Evolutionary conservation across 2,329 filamentous ascomycete species (phyloP).

Genomic region (Gnomoniopsis sp.): DNA sequence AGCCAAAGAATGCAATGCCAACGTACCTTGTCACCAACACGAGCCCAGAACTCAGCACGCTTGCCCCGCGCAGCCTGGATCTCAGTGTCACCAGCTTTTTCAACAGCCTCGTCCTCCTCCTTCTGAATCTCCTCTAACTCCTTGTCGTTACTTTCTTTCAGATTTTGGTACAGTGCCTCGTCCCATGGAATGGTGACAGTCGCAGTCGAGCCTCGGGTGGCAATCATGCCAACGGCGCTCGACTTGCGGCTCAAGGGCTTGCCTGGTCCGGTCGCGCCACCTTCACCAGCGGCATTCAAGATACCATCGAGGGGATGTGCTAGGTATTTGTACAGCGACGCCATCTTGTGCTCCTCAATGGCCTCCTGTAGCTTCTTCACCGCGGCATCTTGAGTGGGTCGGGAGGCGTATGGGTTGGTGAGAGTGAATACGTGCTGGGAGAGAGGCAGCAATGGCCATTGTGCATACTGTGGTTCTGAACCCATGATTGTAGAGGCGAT

Average conservation of each 20-base stretch:
- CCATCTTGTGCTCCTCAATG: slow-evolving; percentile 82
- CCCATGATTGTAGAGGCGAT: slow-evolving; percentile 53
- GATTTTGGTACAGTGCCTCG: slow-evolving; percentile 75
- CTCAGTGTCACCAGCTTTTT: slow-evolving; percentile 95
- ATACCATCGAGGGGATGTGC: slow-evolving; percentile 80
- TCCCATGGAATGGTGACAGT: slow-evolving; percentile 82
- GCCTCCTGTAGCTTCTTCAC: slow-evolving; percentile 76
- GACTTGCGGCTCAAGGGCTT: slow-evolving; percentile 65
- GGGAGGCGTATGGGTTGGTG: slow-evolving; percentile 72
- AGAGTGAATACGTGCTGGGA: slow-evolving; percentile 84
- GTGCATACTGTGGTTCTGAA: slow-evolving; percentile 80
- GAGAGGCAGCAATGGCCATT: slow-evolving; percentile 77
- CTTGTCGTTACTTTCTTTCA: slow-evolving; percentile 73
- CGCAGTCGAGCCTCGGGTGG: slow-evolving; percentile 62
- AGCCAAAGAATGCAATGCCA: neutral
- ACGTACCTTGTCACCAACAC: slow-evolving; percentile 88
- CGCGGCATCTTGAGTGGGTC: slow-evolving; percentile 64
- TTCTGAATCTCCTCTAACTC: slow-evolving; percentile 76
- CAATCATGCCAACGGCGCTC: slow-evolving; percentile 71
- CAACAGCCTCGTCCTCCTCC: slow-evolving; percentile 88
- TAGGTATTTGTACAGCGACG: slow-evolving; percentile 79
- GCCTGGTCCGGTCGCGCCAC: slow-evolving; percentile 43
- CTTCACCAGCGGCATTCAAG: slow-evolving; percentile 72
- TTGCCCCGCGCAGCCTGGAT: slow-evolving; percentile 90
- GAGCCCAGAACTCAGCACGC: slow-evolving; percentile 92